Evolutionary conservation across 2,329 filamentous ascomycete genomes (phyloP).

Genomic region (Exophiala bonariae): DNA sequence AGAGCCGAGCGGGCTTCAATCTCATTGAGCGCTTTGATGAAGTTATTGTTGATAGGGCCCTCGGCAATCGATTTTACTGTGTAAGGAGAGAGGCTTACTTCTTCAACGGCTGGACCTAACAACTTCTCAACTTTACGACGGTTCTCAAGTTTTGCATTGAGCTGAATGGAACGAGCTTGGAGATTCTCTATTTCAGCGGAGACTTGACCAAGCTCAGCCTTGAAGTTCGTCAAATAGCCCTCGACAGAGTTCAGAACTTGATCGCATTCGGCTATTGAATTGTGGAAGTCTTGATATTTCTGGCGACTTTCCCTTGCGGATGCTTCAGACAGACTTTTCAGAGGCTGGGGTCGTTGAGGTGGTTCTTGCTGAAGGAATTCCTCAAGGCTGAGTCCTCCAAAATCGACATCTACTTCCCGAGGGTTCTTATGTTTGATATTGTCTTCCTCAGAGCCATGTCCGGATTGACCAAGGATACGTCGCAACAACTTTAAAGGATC

Average conservation of each 20-base stretch:
- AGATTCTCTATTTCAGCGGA: slow-evolving; percentile 94
- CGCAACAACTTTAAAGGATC: slow-evolving; percentile 73
- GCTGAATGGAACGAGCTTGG: slow-evolving; percentile 77
- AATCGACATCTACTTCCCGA: slow-evolving; percentile 66
- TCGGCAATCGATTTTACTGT: slow-evolving; percentile 84
- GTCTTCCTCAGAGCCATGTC: slow-evolving; percentile 17
- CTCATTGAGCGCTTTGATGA: slow-evolving; percentile 80
- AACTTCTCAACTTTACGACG: slow-evolving; percentile 85
- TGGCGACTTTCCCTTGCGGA: slow-evolving; percentile 71
- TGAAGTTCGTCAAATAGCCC: slow-evolving; percentile 86
- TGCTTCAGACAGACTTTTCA: slow-evolving; percentile 65
- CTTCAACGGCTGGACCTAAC: slow-evolving; percentile 84
- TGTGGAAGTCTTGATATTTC: slow-evolving; percentile 87
- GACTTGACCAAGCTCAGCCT: slow-evolving; percentile 86
- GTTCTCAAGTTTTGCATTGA: slow-evolving; percentile 86
- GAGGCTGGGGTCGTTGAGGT: slow-evolving; percentile 59
- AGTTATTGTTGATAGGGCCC: slow-evolving; percentile 84
- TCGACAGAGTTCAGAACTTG: slow-evolving; percentile 92
- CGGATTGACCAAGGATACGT: slow-evolving; percentile 47
- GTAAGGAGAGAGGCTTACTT: slow-evolving; percentile 81
- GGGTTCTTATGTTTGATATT: slow-evolving; percentile 8
- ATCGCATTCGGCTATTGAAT: slow-evolving; percentile 83
- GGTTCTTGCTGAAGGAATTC: slow-evolving; percentile 59
- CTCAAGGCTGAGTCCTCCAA: slow-evolving; percentile 73
- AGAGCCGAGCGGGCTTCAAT: slow-evolving; percentile 74